phyloP scores from a whole-genome alignment of 768 basidiomycete genomes.

The Rhodotorula sphaerocarpa region DNA sequence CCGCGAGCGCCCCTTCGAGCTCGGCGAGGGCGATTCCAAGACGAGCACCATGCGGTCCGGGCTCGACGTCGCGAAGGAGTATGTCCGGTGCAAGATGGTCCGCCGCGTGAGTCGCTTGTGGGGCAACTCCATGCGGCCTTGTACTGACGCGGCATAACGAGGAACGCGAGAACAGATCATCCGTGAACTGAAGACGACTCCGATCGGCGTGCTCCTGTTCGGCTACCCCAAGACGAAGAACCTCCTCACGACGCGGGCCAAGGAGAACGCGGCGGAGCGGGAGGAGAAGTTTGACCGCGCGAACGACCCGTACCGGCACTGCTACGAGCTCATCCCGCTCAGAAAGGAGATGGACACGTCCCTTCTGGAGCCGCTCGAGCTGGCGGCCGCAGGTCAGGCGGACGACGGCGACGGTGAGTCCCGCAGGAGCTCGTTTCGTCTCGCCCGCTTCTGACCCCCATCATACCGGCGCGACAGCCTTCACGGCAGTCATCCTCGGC shows the following conservation, averaged over 20 bases:
- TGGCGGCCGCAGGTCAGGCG: conserved; percentile 48
- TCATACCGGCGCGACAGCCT: conserved; percentile 41
- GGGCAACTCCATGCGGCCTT: background rate
- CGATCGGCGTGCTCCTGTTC: conserved; percentile 79
- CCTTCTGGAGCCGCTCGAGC: conserved; percentile 58
- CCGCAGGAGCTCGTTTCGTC: background rate
- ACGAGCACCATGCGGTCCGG: conserved; percentile 47
- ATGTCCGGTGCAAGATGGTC: conserved; percentile 77
- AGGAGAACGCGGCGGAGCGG: conserved; percentile 1
- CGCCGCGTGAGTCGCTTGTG: conserved; percentile 33
- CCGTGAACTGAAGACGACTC: conserved; percentile 83
- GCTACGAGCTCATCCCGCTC: conserved; percentile 65
- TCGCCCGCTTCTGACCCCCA: background rate
- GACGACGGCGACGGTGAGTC: conserved; percentile 17
- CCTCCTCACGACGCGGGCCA: conserved; percentile 20
- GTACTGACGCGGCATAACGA: background rate
- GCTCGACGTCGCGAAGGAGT: conserved; percentile 73
- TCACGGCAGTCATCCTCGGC: conserved; percentile 79
- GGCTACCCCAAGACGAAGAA: conserved; percentile 50
- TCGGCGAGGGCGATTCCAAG: conserved; percentile 45
- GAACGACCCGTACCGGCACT: conserved; percentile 49
- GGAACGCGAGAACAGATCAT: conserved; percentile 57
- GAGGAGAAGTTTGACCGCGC: conserved; percentile 59
- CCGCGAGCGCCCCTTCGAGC: conserved; percentile 52
- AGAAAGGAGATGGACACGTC: conserved; percentile 61